These are phyloP conservation scores for Auxenochlorella pyrenoidosa DNA, from an alignment of 139 green algal genomes.

Conservation along the genomic window DNA sequence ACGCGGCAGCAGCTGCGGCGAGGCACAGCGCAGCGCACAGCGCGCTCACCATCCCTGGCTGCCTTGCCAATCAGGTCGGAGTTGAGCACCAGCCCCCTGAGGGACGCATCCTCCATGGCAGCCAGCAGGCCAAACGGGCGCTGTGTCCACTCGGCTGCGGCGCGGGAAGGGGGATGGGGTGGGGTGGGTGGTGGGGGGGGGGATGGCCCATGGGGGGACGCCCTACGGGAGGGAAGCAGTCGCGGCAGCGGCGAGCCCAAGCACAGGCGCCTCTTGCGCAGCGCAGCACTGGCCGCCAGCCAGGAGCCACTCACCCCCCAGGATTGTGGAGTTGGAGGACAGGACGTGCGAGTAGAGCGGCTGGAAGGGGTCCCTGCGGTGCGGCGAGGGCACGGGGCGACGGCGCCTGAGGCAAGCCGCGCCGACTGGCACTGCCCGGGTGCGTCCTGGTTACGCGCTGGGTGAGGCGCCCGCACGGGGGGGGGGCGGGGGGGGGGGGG, in stretches of 20 bases:
- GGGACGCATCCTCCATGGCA: constrained; percentile 41
- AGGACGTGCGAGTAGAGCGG: constrained; percentile 32
- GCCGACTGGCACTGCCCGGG: too few relatives aligned
- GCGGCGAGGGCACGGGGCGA: too few relatives aligned
- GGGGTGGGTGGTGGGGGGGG: background rate
- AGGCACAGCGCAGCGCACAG: too few relatives aligned
- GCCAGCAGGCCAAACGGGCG: constrained; percentile 45
- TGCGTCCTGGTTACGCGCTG: too few relatives aligned
- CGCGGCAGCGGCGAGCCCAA: too few relatives aligned
- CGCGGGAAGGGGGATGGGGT: too few relatives aligned
- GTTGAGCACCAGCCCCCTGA: constrained; percentile 37
- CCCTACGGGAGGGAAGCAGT: background rate
- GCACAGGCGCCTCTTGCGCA: background rate
- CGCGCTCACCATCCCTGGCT: background rate
- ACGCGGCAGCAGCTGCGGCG: too few relatives aligned
- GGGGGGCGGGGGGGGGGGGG: too few relatives aligned
- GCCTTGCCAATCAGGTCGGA: background rate
- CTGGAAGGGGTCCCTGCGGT: constrained; percentile 32
- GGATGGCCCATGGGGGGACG: background rate
- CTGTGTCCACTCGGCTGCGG: constrained; percentile 12
- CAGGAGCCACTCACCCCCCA: background rate
- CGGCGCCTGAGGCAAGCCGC: too few relatives aligned
- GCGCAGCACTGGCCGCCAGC: background rate
- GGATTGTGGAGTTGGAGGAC: constrained; percentile 28
- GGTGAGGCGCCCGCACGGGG: too few relatives aligned